Base-by-base conservation (phyloP, 2,329 filamentous ascomycete species). In the Ophiosphaerella korrae region DNA sequence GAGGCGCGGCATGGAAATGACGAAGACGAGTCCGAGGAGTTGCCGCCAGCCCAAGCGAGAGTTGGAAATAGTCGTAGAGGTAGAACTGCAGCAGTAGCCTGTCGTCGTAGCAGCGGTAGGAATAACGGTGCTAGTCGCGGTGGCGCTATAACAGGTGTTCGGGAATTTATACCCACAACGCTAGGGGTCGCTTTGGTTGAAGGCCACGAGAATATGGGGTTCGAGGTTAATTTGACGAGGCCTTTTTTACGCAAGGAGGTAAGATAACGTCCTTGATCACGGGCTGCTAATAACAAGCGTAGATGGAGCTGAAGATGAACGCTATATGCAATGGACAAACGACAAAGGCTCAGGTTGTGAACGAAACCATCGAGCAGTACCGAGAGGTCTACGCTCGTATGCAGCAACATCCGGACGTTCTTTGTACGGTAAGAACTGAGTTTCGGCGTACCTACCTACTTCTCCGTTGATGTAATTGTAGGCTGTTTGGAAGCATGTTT, bases 281-380 rank as follows among this genome's bases (percentile, higher is more conserved):
- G 31, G 39, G 21, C 49, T 33, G 49, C 57, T 60, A 54, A 58
- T 44, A 41, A 51, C 18, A 26, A 53, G 45, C 42, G 53, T 60
- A 81, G 80, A 96, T 97, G 91, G 94, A 99, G 75, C 77, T 91
- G 55, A 90, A 92, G 72, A 97, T 99, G 93, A 94, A 92, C 71
- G 90, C 90, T 50, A 97, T 99, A 49, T 97, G 94, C 75, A 92
- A 93, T 52, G 94, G 94, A 23, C 86, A 84, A 44, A 88, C 86
- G 58, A 89, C 87, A 31, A 88, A 85, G 66, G 82, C 84, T 45
- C 83, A 84, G 16, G 90, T 99, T 39, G 82, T 99, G 36, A 82
- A 86, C 47, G 88, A 96, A 72, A 96, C 88, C 70, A 79, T 99
- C 49, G 84, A 87, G 53, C 90, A 94, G 77, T 99, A 97, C 72